These are phyloP conservation scores for Haberlea rhodopensis DNA, from an alignment of 257 asterid genomes.

Conservation along the genomic window DNA sequence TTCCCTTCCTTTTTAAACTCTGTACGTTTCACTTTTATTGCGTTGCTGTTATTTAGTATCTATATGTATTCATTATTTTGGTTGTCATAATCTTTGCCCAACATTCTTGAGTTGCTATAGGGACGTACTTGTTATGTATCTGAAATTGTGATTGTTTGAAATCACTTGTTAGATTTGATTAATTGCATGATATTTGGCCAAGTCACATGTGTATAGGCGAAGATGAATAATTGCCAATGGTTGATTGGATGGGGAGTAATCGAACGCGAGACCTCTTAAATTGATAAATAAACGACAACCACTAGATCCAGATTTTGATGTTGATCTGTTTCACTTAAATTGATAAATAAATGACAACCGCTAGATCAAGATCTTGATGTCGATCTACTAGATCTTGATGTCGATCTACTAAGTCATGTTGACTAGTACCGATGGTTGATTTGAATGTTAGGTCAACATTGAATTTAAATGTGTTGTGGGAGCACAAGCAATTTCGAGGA, in stretches of 20 bases:
- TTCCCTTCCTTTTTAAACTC: background rate
- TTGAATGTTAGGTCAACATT: no score
- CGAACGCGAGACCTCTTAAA: no score
- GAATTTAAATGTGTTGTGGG: no score
- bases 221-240: no score
- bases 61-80: background rate
- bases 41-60: background rate
- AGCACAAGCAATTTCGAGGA: background rate
- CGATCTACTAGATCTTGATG: no score
- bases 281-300: conserved; percentile 17
- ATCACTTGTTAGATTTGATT: background rate
- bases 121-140: background rate
- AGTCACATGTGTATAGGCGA: background rate
- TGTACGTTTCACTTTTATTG: background rate
- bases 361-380: no score
- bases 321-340: conserved; percentile 21
- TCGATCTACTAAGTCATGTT: no score
- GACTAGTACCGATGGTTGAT: no score
- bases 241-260: no score
- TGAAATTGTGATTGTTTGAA: background rate
- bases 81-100: background rate
- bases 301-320: no score
- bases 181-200: background rate
- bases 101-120: background rate
- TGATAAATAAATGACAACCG: conserved; percentile 16